Evolutionary conservation across 148 eudicot genomes (phyloP), one percentile per base, ranked within the genome.

Genomic region (Fagopyrum tataricum): DNA sequence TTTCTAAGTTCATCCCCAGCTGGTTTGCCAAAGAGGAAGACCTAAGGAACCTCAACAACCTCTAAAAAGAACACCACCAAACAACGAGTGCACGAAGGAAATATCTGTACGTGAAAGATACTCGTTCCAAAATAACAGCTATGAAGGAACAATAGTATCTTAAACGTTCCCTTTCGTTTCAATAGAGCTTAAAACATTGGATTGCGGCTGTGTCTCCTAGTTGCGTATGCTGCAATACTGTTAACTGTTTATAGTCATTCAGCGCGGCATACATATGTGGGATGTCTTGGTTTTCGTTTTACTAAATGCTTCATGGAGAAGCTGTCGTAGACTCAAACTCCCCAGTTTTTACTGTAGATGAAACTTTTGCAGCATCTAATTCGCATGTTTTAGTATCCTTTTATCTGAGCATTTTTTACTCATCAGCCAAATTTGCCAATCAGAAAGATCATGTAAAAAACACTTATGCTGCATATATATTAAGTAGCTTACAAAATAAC

Each of bases 1-100:
- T 71, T 14, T 74, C 80, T 0, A 80, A 42, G 72, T 76, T 77
- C 13, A 66, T 77, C 18, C 83, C 83, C 7, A 73, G 58, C 53
- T 80, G 80, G 77, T 80, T 74, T 74, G 77, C 77, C 49, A 80
- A 76, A 39, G 73, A 70, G 47, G 73, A 70, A 37, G 78, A 75
- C 52, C 66, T 72, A 15, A 72, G 47, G 62, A 72, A 26, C n/a
- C 58, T 72, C 21, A 24, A 46, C 75, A 72, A 66, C 62, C 75
- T 44, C n/a, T 72, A 31, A 72, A 13, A 24, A 31, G 58, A 15
- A n/a, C 26, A 56, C 23, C 12, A 56, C 23, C 12, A 56, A 20
- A 49, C 9, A 31, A 26, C 7, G 17, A 8, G 41, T 37, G 41
- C 42, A 62, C n/a, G 69, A 62, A 64, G 69, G 69, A 18, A 42